These are phyloP conservation scores for Trichocomaceae sp. DNA, from an alignment of 2,329 filamentous ascomycete genomes.

Conservation along the genomic window DNA sequence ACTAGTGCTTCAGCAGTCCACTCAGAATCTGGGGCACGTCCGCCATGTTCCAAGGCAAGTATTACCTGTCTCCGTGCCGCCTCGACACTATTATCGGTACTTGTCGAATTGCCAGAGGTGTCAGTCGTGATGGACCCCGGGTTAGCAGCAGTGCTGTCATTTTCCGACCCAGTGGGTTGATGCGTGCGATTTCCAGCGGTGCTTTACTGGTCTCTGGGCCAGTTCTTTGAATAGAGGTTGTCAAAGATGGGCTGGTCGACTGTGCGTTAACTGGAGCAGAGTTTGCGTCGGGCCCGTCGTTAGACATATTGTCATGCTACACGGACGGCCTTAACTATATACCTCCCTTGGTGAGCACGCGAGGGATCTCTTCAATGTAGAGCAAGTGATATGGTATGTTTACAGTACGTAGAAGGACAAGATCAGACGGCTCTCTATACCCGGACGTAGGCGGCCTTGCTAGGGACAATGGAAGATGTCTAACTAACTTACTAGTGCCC, in stretches of 20 bases:
- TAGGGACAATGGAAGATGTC: too few relatives aligned
- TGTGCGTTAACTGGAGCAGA: neutral
- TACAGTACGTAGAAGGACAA: too few relatives aligned
- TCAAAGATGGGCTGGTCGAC: neutral
- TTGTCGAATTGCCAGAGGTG: neutral
- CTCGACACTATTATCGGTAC: neutral
- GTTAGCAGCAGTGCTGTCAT: neutral
- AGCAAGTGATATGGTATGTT: too few relatives aligned
- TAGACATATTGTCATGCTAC: neutral
- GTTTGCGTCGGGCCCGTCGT: neutral
- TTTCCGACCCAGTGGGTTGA: neutral
- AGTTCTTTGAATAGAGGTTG: neutral
- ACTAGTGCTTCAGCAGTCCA: neutral
- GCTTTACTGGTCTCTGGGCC: neutral
- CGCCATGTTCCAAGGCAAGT: neutral
- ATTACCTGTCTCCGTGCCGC: neutral
- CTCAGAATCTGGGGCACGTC: neutral
- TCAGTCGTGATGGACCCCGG: neutral
- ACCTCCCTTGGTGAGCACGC: too few relatives aligned
- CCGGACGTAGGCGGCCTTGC: too few relatives aligned
- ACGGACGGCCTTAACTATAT: too few relatives aligned
- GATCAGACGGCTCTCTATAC: too few relatives aligned
- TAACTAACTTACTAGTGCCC: too few relatives aligned
- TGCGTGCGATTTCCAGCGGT: neutral
- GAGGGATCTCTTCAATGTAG: too few relatives aligned